Conservation (phyloP, 495 filamentous ascomycete species). For the Rhypophila decipiens region DNA sequence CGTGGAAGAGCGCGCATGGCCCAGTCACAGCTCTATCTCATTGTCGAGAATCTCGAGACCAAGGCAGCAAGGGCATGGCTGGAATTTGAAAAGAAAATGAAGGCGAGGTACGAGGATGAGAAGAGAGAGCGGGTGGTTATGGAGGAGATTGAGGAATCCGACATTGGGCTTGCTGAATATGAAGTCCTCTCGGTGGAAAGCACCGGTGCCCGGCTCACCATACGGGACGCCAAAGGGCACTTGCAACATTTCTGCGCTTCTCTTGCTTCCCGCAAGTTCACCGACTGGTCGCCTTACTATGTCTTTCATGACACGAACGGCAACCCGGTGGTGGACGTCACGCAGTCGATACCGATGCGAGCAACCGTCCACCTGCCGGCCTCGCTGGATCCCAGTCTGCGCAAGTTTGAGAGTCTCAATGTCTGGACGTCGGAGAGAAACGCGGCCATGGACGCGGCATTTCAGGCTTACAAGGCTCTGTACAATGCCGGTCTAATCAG, state of each 20-base stretch:
- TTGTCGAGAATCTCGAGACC: slow-evolving; percentile 36
- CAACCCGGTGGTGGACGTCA: slow-evolving; percentile 4
- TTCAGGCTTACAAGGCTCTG: slow-evolving; percentile 69
- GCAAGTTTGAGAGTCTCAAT: slow-evolving; percentile 43
- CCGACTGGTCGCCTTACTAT: slow-evolving; percentile 46
- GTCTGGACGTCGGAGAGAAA: slow-evolving; percentile 67
- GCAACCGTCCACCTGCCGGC: slow-evolving; percentile 66
- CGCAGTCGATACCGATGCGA: slow-evolving; percentile 21
- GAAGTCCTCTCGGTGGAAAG: slow-evolving; percentile 40
- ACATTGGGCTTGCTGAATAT: slow-evolving; percentile 41
- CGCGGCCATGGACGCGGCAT: slow-evolving; percentile 77
- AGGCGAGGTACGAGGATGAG: slow-evolving; percentile 64
- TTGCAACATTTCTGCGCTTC: slow-evolving; percentile 76
- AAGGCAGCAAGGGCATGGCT: slow-evolving; percentile 47
- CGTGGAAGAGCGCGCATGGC: slow-evolving; percentile 73
- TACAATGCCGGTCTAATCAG: slow-evolving; percentile 67
- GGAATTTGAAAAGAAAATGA: slow-evolving; percentile 66
- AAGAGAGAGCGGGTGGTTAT: slow-evolving; percentile 44
- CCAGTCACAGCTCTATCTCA: slow-evolving; percentile 64
- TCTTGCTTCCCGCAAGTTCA: slow-evolving; percentile 50
- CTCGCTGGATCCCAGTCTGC: slow-evolving; percentile 58
- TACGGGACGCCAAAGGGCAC: slow-evolving; percentile 65
- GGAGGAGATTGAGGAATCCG: slow-evolving; percentile 39
- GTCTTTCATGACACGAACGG: slow-evolving; percentile 19
- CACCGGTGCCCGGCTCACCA: slow-evolving; percentile 65